Evolutionary conservation across 192 early-diverging fungal genomes (phyloP).

Genomic region (Rhizophagus prolifer): DNA sequence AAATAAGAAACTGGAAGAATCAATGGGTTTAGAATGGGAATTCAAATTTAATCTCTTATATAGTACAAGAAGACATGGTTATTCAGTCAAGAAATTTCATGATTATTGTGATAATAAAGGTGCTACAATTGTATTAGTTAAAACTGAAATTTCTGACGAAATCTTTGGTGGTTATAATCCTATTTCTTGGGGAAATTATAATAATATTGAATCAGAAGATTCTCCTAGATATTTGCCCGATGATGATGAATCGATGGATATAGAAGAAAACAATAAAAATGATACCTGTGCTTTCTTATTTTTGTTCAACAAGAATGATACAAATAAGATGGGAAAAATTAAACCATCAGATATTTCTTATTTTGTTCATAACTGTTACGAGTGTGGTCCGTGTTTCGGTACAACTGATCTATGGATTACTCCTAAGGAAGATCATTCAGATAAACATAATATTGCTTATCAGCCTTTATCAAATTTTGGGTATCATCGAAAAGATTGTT

Average conservation of each 20-base stretch:
- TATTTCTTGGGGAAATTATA: not conserved
- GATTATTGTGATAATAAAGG: not conserved
- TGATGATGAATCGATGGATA: too few relatives aligned
- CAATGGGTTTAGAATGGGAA: not conserved
- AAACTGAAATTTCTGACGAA: too few relatives aligned
- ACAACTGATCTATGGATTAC: not conserved
- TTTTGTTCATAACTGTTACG: not conserved
- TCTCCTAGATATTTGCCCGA: too few relatives aligned
- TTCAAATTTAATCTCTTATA: too few relatives aligned
- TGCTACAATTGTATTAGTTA: not conserved
- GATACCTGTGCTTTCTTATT: not conserved
- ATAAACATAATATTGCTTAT: not conserved
- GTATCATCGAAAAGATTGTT: too few relatives aligned
- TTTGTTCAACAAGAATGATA: not conserved
- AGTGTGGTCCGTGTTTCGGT: not conserved
- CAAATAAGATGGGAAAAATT: not conserved
- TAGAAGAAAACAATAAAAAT: too few relatives aligned
- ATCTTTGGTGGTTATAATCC: too few relatives aligned
- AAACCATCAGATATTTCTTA: too few relatives aligned
- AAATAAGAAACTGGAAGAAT: not conserved
- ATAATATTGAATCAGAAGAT: not conserved
- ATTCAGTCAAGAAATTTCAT: not conserved
- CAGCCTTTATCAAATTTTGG: not conserved
- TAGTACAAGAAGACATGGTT: too few relatives aligned
- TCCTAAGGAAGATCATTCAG: not conserved